These are phyloP conservation scores for Dichomitus squalens DNA, from an alignment of 1,284 basidiomycete species.

Conservation along the genomic window DNA sequence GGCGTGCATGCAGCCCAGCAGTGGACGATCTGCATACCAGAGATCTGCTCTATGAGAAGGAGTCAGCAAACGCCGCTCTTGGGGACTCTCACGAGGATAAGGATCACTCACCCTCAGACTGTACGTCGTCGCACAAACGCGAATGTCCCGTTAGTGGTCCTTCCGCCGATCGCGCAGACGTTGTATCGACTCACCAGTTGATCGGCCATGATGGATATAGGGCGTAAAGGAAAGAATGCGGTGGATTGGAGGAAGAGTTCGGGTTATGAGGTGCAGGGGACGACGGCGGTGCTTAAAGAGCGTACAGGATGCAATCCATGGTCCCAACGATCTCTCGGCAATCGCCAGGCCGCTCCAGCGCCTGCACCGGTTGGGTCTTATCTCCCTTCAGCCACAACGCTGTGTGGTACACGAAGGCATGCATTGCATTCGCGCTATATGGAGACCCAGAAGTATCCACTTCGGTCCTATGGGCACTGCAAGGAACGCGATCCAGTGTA, in stretches of 20 bases:
- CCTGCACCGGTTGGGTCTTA: constrained; percentile 16
- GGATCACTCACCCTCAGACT: constrained; percentile 65
- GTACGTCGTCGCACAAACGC: neutral
- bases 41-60: constrained; percentile 58
- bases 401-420: neutral
- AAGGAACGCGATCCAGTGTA: neutral
- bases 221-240: constrained; percentile 14
- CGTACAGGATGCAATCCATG: constrained; percentile 5
- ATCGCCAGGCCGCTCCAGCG: constrained; percentile 19
- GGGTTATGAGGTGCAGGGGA: constrained; percentile 22
- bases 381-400: constrained; percentile 11
- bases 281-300: constrained; percentile 18
- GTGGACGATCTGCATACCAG: constrained; percentile 46
- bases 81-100: constrained; percentile 18
- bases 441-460: neutral
- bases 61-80: constrained; percentile 18
- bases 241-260: constrained; percentile 16
- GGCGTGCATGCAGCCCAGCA: constrained; percentile 18
- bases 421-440: neutral
- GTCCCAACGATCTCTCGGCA: constrained; percentile 26
- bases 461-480: no score
- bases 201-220: constrained; percentile 55
- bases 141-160: neutral
- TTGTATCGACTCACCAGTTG: constrained; percentile 54
- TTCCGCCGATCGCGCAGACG: neutral